Evolutionary conservation across 192 early-diverging fungal species (phyloP).

Genomic region (Rhizophagus clarus): DNA sequence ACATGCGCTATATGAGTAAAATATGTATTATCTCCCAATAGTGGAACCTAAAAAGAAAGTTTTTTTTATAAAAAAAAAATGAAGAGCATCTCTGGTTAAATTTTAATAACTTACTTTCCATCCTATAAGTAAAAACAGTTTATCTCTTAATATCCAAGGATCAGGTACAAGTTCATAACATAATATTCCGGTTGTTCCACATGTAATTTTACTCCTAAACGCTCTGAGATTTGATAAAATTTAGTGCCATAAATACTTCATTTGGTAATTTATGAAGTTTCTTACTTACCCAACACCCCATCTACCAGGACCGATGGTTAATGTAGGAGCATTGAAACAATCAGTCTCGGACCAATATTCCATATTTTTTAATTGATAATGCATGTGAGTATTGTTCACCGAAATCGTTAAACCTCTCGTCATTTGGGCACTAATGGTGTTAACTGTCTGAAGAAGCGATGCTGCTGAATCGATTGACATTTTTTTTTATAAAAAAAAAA

Average conservation of each 20-base stretch:
- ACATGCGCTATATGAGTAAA: not conserved
- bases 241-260: not conserved
- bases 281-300: slow-evolving; percentile 21
- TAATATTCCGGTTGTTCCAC: slow-evolving; percentile 3
- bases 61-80: not conserved
- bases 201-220: slow-evolving; percentile 3
- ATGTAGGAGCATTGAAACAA: slow-evolving; percentile 17
- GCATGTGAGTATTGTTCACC: not conserved
- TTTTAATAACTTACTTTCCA: slow-evolving; percentile 4
- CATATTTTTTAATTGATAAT: slow-evolving; percentile 10
- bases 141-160: not conserved
- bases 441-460: slow-evolving; percentile 4
- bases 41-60: not conserved
- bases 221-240: not conserved
- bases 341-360: slow-evolving; percentile 21
- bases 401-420: slow-evolving; percentile 2
- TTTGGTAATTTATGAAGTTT: not conserved
- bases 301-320: slow-evolving; percentile 1
- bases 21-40: not conserved
- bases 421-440: not conserved
- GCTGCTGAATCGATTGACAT: slow-evolving; percentile 15
- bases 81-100: not conserved
- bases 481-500: too few species aligned
- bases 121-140: slow-evolving; percentile 16
- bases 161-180: slow-evolving; percentile 8